Evolutionary conservation across 257 asterid species (phyloP).

Genomic region (Gynochthodes officinalis): DNA sequence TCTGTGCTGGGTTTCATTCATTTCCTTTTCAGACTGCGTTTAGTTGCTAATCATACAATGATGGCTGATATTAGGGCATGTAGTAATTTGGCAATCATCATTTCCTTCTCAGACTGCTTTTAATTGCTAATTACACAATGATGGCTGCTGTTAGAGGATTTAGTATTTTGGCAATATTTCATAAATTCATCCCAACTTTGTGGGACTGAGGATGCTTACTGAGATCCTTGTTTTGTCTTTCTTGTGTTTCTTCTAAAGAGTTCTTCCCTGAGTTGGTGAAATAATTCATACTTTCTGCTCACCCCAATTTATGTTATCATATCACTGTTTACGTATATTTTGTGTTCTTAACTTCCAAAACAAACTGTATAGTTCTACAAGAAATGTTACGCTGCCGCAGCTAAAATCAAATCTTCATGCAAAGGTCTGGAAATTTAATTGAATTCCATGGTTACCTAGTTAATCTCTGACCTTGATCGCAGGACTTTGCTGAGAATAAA

Average conservation of each 20-base stretch:
- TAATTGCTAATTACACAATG: too few species aligned
- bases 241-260: background rate
- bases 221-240: background rate
- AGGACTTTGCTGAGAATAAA: background rate
- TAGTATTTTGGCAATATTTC: too few species aligned
- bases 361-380: background rate
- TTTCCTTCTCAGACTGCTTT: too few species aligned
- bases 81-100: too few species aligned
- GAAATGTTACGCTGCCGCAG: background rate
- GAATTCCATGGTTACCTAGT: background rate
- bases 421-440: too few species aligned
- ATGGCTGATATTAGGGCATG: background rate
- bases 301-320: background rate
- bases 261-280: conserved; percentile 1
- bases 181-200: too few species aligned
- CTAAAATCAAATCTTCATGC: too few species aligned
- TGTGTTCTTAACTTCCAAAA: background rate
- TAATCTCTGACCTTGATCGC: background rate
- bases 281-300: background rate
- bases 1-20: background rate
- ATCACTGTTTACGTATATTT: background rate
- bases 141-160: too few species aligned
- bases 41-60: background rate
- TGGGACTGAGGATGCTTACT: background rate
- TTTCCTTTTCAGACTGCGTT: background rate